phyloP scores from a whole-genome alignment of 2,329 filamentous ascomycete genomes.

The Cytospora mali region DNA sequence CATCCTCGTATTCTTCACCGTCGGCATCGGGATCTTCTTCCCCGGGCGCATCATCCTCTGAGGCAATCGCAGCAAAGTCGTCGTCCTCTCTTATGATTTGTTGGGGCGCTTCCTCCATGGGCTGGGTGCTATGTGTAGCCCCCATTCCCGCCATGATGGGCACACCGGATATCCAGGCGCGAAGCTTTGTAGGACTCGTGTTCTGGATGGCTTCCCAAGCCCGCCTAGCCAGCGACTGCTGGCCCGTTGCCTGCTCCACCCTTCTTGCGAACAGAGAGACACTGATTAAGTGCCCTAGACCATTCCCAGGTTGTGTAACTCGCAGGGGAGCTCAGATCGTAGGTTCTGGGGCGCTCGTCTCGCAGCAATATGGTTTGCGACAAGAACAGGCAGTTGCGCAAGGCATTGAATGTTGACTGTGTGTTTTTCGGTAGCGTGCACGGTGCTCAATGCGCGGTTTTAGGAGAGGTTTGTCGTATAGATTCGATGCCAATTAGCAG shows the following conservation, averaged over 20 bases:
- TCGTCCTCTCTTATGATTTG: constrained; percentile 57
- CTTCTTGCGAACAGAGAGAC: constrained; percentile 22
- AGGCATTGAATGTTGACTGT: constrained; percentile 12
- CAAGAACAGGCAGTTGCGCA: constrained; percentile 15
- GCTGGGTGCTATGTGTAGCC: constrained; percentile 45
- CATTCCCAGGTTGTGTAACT: constrained; percentile 15
- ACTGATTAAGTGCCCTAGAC: constrained; percentile 14
- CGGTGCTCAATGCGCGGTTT: constrained; percentile 18
- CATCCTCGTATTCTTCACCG: constrained; percentile 40
- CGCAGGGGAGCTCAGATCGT: constrained; percentile 1
- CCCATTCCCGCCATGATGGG: constrained; percentile 43
- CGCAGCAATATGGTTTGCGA: constrained; percentile 11
- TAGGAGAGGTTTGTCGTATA: background rate
- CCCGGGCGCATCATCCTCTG: constrained; percentile 39
- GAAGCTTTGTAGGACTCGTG: constrained; percentile 14
- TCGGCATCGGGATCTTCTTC: constrained; percentile 37
- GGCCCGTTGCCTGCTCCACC: constrained; percentile 25
- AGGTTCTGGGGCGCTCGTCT: background rate
- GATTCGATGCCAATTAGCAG: background rate
- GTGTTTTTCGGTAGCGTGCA: constrained; percentile 14
- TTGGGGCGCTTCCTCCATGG: constrained; percentile 61
- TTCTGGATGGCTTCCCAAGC: constrained; percentile 16
- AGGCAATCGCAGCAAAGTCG: constrained; percentile 44
- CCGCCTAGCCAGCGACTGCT: constrained; percentile 11
- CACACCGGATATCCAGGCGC: constrained; percentile 6